Base-by-base conservation (phyloP, 805 yeast species). In the Yarrowia deformans region DNA sequence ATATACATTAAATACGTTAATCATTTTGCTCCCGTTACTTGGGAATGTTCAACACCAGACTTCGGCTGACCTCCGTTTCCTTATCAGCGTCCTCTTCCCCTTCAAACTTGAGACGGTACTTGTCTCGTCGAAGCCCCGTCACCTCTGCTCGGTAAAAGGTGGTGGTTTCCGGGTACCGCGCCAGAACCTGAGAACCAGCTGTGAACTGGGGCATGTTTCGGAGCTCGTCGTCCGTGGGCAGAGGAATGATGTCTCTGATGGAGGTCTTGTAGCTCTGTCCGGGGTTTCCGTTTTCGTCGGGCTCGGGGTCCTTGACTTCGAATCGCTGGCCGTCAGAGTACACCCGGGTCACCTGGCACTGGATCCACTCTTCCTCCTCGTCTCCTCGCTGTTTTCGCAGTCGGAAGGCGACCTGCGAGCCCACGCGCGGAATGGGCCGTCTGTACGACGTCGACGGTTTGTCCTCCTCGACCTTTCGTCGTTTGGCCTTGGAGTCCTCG, bases 51-150 rank as follows among this genome's bases (percentile, higher is more conserved):
- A 95, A 81, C 3, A 95, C 99, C 69, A 90, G 82, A 68, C 93
- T 81, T 73, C 98, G 83, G 68, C 88, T 91, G 5, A 95, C 98
- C 74, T 93, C 97, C 0, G 98, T 95, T 76, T 94, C 97, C 77
- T 94, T 95, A 56, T 91, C 93, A 0, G 88, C 97, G 74, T 95
- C 99, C 76, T 95, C 99, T 77, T 95, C 99, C 10, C 98, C 99
- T 73, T 94, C 98, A 75, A 95, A 95, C 74, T 87, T 86, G 69
- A 95, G 81, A 72, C 92, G 81, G 72, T 97, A 94, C 13, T 84
- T 85, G 72, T 89, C 93, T 72, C 90, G 83, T 71, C 86, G 87
- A 58, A 85, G 83, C 0, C 96, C 93, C 32, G 88, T 88, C 2
- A 95, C 98, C 63, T 90, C 91, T 0, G 99, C 99, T 3, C 96